A percentile compares a stretch with the other conserved stretches of the same genome.
Evolutionary conservation across 2,329 filamentous ascomycete species (phyloP).

Genomic region (Fusarium torulosum): DNA sequence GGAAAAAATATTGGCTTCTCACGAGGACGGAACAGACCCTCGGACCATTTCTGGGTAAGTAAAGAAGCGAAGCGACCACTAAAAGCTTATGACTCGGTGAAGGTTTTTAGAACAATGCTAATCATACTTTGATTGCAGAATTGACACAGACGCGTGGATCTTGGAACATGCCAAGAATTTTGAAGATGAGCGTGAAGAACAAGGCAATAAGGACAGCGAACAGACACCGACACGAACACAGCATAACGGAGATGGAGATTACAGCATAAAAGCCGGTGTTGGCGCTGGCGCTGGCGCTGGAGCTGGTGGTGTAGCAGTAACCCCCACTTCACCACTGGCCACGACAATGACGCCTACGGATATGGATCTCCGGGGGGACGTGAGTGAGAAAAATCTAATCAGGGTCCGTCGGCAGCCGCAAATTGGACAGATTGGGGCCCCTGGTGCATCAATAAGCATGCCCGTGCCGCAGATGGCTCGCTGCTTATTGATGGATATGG

Average conservation of each 20-base stretch:
- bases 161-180: conserved; percentile 20
- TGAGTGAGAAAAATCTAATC: conserved; percentile 32
- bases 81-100: neutral
- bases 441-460: conserved; percentile 42
- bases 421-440: conserved; percentile 27
- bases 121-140: conserved; percentile 3
- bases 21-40: conserved; percentile 32
- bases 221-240: conserved; percentile 4
- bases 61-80: neutral
- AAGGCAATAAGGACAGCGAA: conserved; percentile 20
- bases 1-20: conserved; percentile 35
- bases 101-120: conserved; percentile 7
- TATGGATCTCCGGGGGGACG: conserved; percentile 39
- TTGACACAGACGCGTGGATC: conserved; percentile 1
- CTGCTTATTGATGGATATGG: conserved; percentile 42
- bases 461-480: conserved; percentile 32
- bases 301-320: neutral
- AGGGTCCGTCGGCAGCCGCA: conserved; percentile 45
- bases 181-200: conserved; percentile 15
- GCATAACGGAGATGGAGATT: conserved; percentile 31
- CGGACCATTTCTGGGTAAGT: conserved; percentile 30
- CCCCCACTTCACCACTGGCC: conserved; percentile 36
- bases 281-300: neutral
- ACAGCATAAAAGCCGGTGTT: conserved; percentile 28
- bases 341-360: conserved; percentile 42